Evolutionary conservation across 495 filamentous ascomycete species (phyloP), one percentile per base, ranked within the genome.

Genomic region (Geoglossum glabrum): DNA sequence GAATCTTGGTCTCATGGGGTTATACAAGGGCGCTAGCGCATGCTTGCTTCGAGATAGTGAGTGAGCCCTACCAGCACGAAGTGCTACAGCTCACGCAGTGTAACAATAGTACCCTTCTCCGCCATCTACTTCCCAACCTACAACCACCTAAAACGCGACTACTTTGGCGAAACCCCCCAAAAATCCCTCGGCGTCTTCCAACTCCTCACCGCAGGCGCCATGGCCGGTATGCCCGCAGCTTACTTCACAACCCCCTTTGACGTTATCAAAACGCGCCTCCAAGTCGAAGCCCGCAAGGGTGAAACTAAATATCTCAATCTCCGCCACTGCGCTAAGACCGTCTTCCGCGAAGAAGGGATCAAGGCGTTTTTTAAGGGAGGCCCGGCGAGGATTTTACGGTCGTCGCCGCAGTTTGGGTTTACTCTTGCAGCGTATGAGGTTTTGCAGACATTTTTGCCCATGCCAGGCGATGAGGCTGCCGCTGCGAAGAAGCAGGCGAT

Each of bases 61-160:
- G 68, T 55, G n/a, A 28, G 7, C 13, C 10, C 11, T 51, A 19
- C n/a, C 31, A 26, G 11, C 31, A 46, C 6, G 27, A 31, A 17
- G 17, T 26, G 33, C n/a, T 17, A 52, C 30, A 17, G 28, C 25
- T 31, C 17, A 52, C 11, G 11, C 19, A 26, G 25, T 13, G 21
- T 17, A 9, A 25, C 3, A 21, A 9, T 23, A 70, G 86, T 96
- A 5, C 92, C 92, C 2, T 98, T 98, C 75, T 95, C 89, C 47
- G 89, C 87, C 59, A 98, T 98, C 66, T 98, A 98, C 73, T 98
- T 98, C 80, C 90, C 93, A 10, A 86, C 87, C 23, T 98, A 98
- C 72, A 82, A 79, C 60, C 92, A 98, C 68, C 72, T 98, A 55
- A 98, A 98, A 75, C 77, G 80, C 64, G 92, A 95, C 70, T 75